Base-by-base conservation (phyloP, 345 rosid genomes). In the Gossypium turneri region DNA sequence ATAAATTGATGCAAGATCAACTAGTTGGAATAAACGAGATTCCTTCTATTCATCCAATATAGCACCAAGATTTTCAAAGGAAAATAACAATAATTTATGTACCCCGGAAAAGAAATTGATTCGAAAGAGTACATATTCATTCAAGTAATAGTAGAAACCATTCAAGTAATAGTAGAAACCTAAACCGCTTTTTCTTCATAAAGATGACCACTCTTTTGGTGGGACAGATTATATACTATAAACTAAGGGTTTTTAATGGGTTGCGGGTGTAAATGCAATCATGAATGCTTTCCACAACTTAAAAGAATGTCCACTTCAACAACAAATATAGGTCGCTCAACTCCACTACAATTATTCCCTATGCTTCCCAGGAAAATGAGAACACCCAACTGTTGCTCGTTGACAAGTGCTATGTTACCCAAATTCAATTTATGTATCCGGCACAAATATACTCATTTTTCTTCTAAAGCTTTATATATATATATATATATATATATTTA, bases 171-270 rank as follows among this genome's bases (percentile, higher is more conserved):
- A 27, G 65, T 25, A 27, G 25, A 59, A 25, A 13, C 65, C 34
- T 56, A 19, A n/a, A 3, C 12, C 59, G 4, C 12, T 59, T 27
- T 60, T 9, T 27, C 8, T 27, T 27, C 9, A 27, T 61, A 61
- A 27, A 27, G n/a, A 60, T 60, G 64, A 25, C 41, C 64, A 60
- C 24, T 60, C n/a, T 60, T 60, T 60, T 57, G 61, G 63, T 22
- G 16, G 34, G 16, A 22, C 48, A 45, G 48, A 45, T 45, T 8
- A 8, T 27, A 13, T 12, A 3, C 64, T 24, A 60, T 60, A 60
- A 61, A 15, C 65, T 34, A 27, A 27, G n/a, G 43, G 43, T 9
- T 15, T 9, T 34, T 63, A 9, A 38, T 63, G 47, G 50, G 68
- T 41, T 63, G 20, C 50, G 68, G 15, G 25, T 64, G 53, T 50